Evolutionary conservation across 495 filamentous ascomycete species (phyloP), one percentile per base, ranked within the genome.

Genomic region (Jackrogersella multiformis): DNA sequence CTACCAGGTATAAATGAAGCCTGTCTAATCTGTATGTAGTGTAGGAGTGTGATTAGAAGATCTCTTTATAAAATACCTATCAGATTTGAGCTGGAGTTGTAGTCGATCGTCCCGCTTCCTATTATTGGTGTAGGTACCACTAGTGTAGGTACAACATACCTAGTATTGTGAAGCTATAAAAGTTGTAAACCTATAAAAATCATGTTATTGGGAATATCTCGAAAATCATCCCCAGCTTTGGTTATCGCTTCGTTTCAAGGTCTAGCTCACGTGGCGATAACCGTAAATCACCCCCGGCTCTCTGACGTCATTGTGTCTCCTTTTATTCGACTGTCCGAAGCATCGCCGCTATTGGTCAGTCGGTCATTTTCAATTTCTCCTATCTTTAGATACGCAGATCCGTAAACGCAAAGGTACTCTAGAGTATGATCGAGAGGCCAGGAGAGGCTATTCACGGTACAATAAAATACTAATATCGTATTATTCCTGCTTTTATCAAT

Each of bases 231-330:
- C 61, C 72, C 62, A 23, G 53, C 24, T 68, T 60, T 51, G 52
- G 56, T 52, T 70, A 66, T 66, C 72, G 53, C 51, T 45, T 36
- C 51, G 72, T 72, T 72, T 72, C 66, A 68, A 46, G 35, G 52
- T 59, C 42, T 36, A 39, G 20, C 18, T 44, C 72, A 74, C 72
- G 72, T 74, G 72, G 59, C 67, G 72, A 74, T 74, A 74, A 74
- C 51, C 42, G 24, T 32, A 26, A 56, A 54, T 28, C 12, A 44
- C 46, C 16, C 41, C 16, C 35, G 21, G 51, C 9, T 10, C n/a
- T 26, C 45, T 64, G 66, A 69, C 66, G 66, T 69, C 66, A 69
- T 52, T n/a, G 1, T 30, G 26, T 30, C 3, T 30, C 7, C 3
- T 30, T 30, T 30, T 30, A n/a, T 36, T 41, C 15, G 54, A 32